Evolutionary conservation across 192 early-diverging fungal species (phyloP), one percentile per base, ranked within the genome.

Genomic region (Cetraspora pellucida): DNA sequence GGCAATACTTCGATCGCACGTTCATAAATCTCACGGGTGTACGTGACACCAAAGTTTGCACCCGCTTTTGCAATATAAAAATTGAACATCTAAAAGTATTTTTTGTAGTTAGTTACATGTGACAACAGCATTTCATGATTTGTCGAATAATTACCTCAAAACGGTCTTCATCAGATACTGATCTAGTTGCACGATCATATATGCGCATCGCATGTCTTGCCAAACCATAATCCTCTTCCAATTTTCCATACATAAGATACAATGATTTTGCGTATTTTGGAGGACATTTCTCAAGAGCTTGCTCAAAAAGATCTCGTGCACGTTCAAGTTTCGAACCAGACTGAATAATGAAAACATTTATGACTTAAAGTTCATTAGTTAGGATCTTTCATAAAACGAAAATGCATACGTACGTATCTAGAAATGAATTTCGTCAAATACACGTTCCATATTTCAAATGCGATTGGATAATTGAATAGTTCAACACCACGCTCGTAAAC

Each of bases 401-500:
- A 10, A 13, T 31, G 16, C 1, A 57, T 25, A 80, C 84, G 81
- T 85, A 85, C 87, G 81, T 95, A 97, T 44, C 97, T 93, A 17
- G 80, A 79, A 27, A 95, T 84, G 74, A 98, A 98, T 77, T 92
- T 91, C 16, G 87, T 83, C 60, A 99, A 83, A 84, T 99, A 99
- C 23, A 97, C 84, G 81, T 93, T 97, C 98, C 98, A 99, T 52
- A 99, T 86, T 75, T 99, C 98, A 79, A 96, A 93, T 1, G 98
- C 96, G 69, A 97, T 93, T 0, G 98, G 97, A 79, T 93, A 98
- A 19, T 95, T 95, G 79, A 99, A 98, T n/a, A 91, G 80, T 14
- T 95, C 93, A 78, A 99, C 95, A 10, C 97, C 98, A 72, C 95
- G 92, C 79, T 99, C 98, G 79, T 95, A 99, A 5, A 94, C 94